Percentiles rank a stretch among this genome's conserved stretches.
These are phyloP conservation scores for Zasmidium angulare DNA, from an alignment of 2,329 filamentous ascomycete genomes.

Conservation along the genomic window DNA sequence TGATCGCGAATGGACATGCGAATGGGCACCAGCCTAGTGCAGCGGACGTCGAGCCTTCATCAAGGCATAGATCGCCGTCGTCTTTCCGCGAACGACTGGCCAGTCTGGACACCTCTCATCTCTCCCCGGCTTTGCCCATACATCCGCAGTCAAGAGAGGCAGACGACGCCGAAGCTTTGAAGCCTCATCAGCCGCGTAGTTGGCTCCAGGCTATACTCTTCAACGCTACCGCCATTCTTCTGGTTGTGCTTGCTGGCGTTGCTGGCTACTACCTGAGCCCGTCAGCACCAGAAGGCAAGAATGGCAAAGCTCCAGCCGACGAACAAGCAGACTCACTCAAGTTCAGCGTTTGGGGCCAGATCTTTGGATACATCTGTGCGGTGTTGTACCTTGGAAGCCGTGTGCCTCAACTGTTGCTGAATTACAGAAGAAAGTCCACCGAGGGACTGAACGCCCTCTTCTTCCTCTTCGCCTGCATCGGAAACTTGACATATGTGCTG, in stretches of 20 bases:
- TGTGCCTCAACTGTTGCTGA: constrained; percentile 85
- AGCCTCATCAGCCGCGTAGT: constrained; percentile 41
- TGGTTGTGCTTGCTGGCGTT: constrained; percentile 81
- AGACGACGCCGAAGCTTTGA: constrained; percentile 31
- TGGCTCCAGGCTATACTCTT: constrained; percentile 59
- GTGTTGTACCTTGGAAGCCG: constrained; percentile 84
- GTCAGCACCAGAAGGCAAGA: constrained; percentile 35
- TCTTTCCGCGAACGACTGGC: constrained; percentile 51
- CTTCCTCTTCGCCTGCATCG: constrained; percentile 93
- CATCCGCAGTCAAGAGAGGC: constrained; percentile 51
- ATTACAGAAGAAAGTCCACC: constrained; percentile 87
- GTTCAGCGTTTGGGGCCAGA: constrained; percentile 77
- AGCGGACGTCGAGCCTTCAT: constrained; percentile 27
- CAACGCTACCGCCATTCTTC: constrained; percentile 72
- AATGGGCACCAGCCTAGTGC: constrained; percentile 14
- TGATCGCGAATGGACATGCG: constrained; percentile 34
- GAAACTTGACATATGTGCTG: constrained; percentile 89
- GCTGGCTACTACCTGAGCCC: constrained; percentile 79
- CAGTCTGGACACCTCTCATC: constrained; percentile 64
- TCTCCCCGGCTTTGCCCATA: constrained; percentile 82
- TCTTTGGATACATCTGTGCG: constrained; percentile 93
- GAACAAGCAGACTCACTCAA: constrained; percentile 53
- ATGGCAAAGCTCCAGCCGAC: constrained; percentile 28
- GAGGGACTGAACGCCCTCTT: constrained; percentile 93
- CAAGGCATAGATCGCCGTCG: constrained; percentile 31